Percentiles rank a stretch among this genome's conserved stretches.
Conservation (phyloP, 2,329 filamentous ascomycete genomes). For the Cytospora paraplurivora region DNA sequence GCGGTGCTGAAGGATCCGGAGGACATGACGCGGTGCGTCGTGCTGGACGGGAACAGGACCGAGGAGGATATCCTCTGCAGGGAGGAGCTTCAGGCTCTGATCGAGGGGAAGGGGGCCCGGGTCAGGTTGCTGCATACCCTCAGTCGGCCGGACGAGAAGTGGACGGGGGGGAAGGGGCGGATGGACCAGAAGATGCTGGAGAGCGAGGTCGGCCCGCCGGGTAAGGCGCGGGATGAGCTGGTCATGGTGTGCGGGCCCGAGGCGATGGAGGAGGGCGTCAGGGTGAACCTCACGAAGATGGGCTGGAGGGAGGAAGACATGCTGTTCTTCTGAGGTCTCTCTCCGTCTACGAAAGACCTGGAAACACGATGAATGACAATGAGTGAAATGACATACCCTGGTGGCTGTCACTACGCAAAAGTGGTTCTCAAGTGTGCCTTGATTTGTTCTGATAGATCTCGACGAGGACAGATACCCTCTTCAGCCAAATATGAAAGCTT, state of each 20-base stretch:
- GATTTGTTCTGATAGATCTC: background rate
- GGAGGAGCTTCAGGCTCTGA: conserved; percentile 68
- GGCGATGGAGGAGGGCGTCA: conserved; percentile 69
- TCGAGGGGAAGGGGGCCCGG: conserved; percentile 52
- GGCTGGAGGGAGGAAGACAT: conserved; percentile 75
- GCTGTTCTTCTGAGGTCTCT: conserved; percentile 66
- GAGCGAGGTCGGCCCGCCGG: conserved; percentile 54
- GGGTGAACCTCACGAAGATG: conserved; percentile 50
- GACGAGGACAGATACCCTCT: background rate
- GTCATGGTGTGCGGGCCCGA: conserved; percentile 80
- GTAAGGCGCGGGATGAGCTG: conserved; percentile 53
- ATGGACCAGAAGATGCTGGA: conserved; percentile 65
- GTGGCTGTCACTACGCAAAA: background rate
- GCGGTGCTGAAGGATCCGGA: conserved; percentile 67
- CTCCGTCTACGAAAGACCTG: background rate
- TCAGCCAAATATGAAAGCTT: conserved; percentile 70
- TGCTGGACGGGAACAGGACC: conserved; percentile 77
- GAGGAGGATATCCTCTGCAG: conserved; percentile 83
- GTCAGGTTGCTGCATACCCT: conserved; percentile 72
- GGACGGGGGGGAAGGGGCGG: conserved; percentile 69
- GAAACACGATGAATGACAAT: background rate
- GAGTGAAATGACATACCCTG: background rate
- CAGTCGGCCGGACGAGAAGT: conserved; percentile 62
- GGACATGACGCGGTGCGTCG: conserved; percentile 68
- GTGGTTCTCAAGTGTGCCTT: no score